Conservation (phyloP, 768 basidiomycete genomes). For the Amanita pseudoporphyria region DNA sequence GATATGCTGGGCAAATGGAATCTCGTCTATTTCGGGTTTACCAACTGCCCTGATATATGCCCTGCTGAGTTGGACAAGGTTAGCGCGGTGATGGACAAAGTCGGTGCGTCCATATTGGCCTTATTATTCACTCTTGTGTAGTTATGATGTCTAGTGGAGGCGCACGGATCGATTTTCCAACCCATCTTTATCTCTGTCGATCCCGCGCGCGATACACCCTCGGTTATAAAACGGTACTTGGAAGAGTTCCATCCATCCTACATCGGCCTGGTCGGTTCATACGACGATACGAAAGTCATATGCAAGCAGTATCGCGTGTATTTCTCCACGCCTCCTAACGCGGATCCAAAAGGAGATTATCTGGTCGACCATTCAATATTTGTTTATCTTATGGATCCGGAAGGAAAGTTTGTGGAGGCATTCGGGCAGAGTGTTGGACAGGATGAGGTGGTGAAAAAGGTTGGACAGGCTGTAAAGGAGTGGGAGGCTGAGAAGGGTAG, state of each 20-base stretch:
- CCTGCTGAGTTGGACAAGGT: constrained; percentile 98
- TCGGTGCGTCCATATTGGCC: constrained; percentile 35
- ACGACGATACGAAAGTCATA: constrained; percentile 70
- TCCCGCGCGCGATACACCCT: constrained; percentile 76
- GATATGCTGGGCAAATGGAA: constrained; percentile 86
- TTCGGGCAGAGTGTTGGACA: constrained; percentile 78
- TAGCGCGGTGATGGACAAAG: constrained; percentile 57
- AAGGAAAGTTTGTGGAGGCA: constrained; percentile 91
- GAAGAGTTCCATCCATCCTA: constrained; percentile 89
- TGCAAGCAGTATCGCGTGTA: constrained; percentile 98
- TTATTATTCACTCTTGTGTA: background rate
- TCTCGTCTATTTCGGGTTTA: constrained; percentile 97
- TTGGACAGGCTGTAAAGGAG: constrained; percentile 37
- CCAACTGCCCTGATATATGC: constrained; percentile 98
- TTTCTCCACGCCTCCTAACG: constrained; percentile 90
- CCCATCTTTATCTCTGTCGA: constrained; percentile 97
- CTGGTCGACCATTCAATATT: constrained; percentile 96
- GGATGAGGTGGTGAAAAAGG: constrained; percentile 57
- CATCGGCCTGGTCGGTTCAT: constrained; percentile 80
- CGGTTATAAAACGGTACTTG: constrained; percentile 54
- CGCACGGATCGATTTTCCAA: constrained; percentile 63
- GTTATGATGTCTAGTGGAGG: constrained; percentile 39
- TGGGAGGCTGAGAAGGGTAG: constrained; percentile 33
- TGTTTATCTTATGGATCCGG: constrained; percentile 96
- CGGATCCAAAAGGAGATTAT: constrained; percentile 86